A percentile compares a stretch with the other conserved stretches of the same genome.
Evolutionary conservation across 495 filamentous ascomycete species (phyloP).

Genomic region (Penicillium maclennaniae): DNA sequence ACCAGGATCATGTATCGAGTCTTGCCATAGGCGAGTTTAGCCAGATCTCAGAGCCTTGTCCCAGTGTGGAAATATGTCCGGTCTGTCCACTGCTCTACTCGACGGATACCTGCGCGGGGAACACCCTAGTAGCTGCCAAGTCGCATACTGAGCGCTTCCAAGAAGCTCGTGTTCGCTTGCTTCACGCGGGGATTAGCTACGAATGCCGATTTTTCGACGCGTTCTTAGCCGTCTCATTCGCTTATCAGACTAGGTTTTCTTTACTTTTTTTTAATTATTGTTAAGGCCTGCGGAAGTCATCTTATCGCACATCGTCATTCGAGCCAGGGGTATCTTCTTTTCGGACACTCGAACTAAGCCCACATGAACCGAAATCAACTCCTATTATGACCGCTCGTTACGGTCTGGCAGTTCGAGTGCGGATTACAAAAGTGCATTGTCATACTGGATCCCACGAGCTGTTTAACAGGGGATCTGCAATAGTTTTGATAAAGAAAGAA

Average conservation of each 20-base stretch:
- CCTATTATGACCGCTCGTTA: slow-evolving; percentile 8
- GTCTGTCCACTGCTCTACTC: slow-evolving; percentile 1
- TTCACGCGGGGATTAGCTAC: slow-evolving; percentile 10
- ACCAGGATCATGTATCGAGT: neutral
- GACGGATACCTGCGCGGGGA: slow-evolving; percentile 18
- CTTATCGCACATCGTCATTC: slow-evolving; percentile 2
- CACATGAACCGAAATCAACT: slow-evolving; percentile 3
- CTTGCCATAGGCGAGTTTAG: slow-evolving; percentile 1
- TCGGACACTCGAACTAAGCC: slow-evolving; percentile 1
- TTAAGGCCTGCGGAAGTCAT: neutral
- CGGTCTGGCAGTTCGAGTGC: neutral
- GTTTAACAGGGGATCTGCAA: neutral
- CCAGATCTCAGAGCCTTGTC: slow-evolving; percentile 4
- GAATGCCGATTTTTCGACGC: slow-evolving; percentile 8
- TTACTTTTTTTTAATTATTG: neutral
- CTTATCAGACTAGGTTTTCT: neutral
- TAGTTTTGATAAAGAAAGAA: neutral
- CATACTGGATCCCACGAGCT: neutral
- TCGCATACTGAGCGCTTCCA: slow-evolving; percentile 12
- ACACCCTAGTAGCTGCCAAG: slow-evolving; percentile 2
- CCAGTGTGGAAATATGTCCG: slow-evolving; percentile 11
- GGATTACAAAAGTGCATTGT: slow-evolving; percentile 1
- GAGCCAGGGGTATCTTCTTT: slow-evolving; percentile 6
- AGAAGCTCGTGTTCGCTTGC: neutral
- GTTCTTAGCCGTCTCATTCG: slow-evolving; percentile 12